Percentiles rank a stretch among this genome's conserved stretches.
phyloP scores from a whole-genome alignment of 1,139 yeast species.

The Sugiyamaella paludigena region DNA sequence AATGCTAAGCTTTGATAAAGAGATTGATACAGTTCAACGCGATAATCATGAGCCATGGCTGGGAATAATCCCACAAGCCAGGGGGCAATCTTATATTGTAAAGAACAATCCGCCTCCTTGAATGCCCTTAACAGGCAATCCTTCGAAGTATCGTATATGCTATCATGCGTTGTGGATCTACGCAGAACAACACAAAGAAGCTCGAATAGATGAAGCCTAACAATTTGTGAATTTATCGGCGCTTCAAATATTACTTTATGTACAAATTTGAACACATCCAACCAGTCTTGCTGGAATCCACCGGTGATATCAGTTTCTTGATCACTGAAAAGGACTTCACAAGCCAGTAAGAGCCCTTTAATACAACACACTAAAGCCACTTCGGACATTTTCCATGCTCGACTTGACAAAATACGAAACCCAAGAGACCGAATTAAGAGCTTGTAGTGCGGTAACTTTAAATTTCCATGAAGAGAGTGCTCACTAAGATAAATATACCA shows the following conservation, averaged over 20 bases:
- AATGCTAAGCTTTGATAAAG: too few relatives aligned
- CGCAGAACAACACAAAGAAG: constrained; percentile 2
- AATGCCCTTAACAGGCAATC: background rate
- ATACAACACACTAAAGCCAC: constrained; percentile 9
- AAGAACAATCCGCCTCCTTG: background rate
- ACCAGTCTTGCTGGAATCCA: constrained; percentile 6
- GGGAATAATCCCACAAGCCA: background rate
- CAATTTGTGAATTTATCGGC: constrained; percentile 4
- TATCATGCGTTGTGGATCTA: background rate
- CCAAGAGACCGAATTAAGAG: constrained; percentile 10
- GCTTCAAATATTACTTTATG: constrained; percentile 7
- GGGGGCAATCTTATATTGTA: background rate
- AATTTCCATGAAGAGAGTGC: background rate
- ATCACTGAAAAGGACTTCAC: background rate
- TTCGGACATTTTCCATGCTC: constrained; percentile 12
- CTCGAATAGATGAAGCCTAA: background rate
- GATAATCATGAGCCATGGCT: background rate
- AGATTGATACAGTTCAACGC: background rate
- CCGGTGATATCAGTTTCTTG: background rate
- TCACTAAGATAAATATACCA: background rate
- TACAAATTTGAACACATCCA: constrained; percentile 11
- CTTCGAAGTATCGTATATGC: background rate
- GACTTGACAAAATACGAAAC: constrained; percentile 6
- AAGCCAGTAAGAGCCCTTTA: constrained; percentile 6
- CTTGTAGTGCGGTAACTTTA: background rate